phyloP scores from a whole-genome alignment of 176 grass and related monocot genomes.

The Avena insularis region DNA sequence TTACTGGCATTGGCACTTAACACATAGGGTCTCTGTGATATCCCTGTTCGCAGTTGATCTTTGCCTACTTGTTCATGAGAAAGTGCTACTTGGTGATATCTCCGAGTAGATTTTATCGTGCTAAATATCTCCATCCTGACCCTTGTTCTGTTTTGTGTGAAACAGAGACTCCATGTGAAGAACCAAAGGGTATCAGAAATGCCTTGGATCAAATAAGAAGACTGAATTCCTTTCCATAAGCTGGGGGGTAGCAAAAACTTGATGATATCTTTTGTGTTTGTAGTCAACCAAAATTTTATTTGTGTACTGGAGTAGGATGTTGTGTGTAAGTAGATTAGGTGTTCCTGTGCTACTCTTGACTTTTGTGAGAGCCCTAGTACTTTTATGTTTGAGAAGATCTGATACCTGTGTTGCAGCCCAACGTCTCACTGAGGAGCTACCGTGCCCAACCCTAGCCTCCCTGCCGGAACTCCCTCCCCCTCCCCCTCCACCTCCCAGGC shows the following conservation, averaged over 20 bases:
- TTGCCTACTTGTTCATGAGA: not conserved
- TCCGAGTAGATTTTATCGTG: not conserved
- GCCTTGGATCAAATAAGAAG: not conserved
- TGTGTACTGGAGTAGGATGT: not conserved
- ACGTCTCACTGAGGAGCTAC: no score
- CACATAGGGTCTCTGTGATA: no score
- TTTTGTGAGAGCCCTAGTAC: not conserved
- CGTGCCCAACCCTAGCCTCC: no score
- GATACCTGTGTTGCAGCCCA: no score
- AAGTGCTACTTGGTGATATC: not conserved
- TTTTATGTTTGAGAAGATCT: not conserved
- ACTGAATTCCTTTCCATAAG: not conserved
- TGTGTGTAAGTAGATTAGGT: not conserved
- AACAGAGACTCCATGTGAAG: not conserved
- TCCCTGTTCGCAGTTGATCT: no score
- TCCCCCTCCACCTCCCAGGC: no score
- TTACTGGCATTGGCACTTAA: no score
- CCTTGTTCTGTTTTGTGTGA: not conserved
- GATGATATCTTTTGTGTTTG: not conserved
- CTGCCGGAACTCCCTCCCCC: no score
- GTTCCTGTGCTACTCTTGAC: not conserved
- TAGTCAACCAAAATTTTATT: not conserved
- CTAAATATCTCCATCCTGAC: not conserved
- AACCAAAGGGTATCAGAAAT: not conserved
- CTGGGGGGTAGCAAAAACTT: not conserved